Percentiles rank a stretch among this genome's conserved stretches.
Conservation (phyloP, 1,284 basidiomycete species). For the Tylopilus sp. region DNA sequence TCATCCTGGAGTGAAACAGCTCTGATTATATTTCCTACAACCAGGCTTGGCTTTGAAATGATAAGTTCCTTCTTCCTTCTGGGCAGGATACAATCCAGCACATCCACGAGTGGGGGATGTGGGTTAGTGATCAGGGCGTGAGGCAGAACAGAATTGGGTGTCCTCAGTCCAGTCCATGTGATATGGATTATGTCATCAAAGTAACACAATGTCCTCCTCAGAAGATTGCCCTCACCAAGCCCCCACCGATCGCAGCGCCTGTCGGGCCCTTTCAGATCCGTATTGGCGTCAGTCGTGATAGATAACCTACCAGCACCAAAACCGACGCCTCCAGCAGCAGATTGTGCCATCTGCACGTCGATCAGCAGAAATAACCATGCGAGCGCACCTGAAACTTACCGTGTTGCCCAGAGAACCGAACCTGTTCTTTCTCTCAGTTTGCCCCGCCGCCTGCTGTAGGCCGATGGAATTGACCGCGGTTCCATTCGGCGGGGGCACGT, state of each 20-base stretch:
- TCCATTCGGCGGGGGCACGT: conserved; percentile 36
- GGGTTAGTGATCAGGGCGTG: not conserved
- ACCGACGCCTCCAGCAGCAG: conserved; percentile 66
- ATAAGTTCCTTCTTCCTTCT: conserved; percentile 2
- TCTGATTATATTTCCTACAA: conserved; percentile 52
- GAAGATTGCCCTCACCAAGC: conserved; percentile 40
- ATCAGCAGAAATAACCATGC: conserved; percentile 20
- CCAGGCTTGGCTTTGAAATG: conserved; percentile 32
- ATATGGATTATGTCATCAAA: conserved; percentile 19
- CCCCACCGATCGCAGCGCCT: conserved; percentile 51
- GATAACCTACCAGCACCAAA: conserved; percentile 53
- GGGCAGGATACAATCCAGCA: conserved; percentile 32
- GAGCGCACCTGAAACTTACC: conserved; percentile 29
- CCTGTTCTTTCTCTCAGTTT: conserved; percentile 52
- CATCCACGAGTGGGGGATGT: conserved; percentile 20
- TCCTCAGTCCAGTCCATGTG: conserved; percentile 21
- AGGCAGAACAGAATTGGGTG: not conserved
- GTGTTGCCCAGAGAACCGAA: conserved; percentile 55
- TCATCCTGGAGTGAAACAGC: conserved; percentile 56
- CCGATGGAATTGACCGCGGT: conserved; percentile 34
- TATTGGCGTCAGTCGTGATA: not conserved
- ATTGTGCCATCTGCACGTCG: conserved; percentile 51
- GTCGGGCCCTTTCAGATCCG: not conserved
- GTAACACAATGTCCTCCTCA: conserved; percentile 20
- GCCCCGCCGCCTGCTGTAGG: conserved; percentile 36